Evolutionary conservation across 2,329 filamentous ascomycete species (phyloP), one percentile per base, ranked within the genome.

Genomic region (Trichoderma oligosporum): DNA sequence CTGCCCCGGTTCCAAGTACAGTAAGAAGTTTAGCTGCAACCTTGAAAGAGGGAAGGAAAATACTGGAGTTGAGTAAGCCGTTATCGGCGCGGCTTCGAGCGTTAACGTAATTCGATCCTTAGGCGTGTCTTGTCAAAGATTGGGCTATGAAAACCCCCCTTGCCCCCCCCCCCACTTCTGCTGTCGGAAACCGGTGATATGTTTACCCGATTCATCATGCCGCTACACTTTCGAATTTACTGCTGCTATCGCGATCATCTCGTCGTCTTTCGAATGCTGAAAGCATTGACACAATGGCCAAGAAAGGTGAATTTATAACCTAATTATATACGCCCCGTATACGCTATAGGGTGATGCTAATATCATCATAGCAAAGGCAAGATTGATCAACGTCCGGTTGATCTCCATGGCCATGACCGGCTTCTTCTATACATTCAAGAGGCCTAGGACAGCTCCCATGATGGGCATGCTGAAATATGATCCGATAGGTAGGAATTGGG

Each of bases 391-490:
- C 71, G 93, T 97, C 73, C 92, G 94, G 72, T 87, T 99, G 65
- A 80, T 99, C 73, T 96, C 91, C 62, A 99, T 99, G 94, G 94
- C 94, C 72, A 87, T 96, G 87, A 99, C 94, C 24, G 94, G 94
- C 69, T 99, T 91, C 82, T 99, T 93, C 81, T 92, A 93, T 74
- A 95, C 91, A 54, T 85, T 96, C 74, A 82, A 87, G 65, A 86
- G 95, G 59, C 92, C 91, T 11, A 87, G 94, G 65, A 82, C 83
- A 27, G 82, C 91, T 61, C 81, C 87, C 42, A 92, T 95, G 57
- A 83, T 99, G 76, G 95, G 91, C 78, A 94, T 99, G 91, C 79
- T 99, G 67, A 99, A 99, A 80, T 99, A 99, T 76, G 94, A 99
- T 71, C 94, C 94, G 39, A 92, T 99, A 63, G 87, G 90, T 96